Base-by-base conservation (phyloP, 805 yeast species). In the Tetrapisispora namnaoensis region DNA sequence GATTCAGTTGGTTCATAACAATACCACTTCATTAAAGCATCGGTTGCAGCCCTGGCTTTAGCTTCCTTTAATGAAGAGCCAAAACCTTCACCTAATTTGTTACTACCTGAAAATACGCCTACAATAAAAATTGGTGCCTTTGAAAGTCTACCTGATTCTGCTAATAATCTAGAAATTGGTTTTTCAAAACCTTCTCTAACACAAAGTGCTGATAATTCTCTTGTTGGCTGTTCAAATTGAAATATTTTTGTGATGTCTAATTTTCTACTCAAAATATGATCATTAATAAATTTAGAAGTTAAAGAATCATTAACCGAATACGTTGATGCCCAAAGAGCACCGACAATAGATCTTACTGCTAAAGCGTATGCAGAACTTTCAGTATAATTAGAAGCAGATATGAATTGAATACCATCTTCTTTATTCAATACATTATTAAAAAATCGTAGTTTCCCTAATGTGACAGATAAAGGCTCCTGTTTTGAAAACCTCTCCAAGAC, bases 31-130 rank as follows among this genome's bases (percentile, higher is more conserved):
- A 88, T 82, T 64, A 93, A 78, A 34, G 97, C 90, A 66, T 85
- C 84, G 34, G 89, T 95, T 47, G 89, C 86, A 35, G 96, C 93
- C 67, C 96, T 80, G 38, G 88, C 84, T 69, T 89, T 86, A 35
- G 97, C 96, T 69, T 93, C 98, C 55, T 77, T 79, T 59, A 93
- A 72, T 28, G 95, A 85, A 7, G 95, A 74, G 36, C 98, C 99
- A 62, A 85, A 88, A 39, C 96, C 96, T 68, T 93, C 97, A 46
- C 97, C 96, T 48, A 93, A 73, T 67, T 87, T 82, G 54, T 80
- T 79, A 14, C 74, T 73, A 35, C 96, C 98, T 50, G 85, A 75
- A 66, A 89, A 93, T 1, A 87, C 93, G 45, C 96, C 98, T 34
- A 91, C 95, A 14, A 91, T 84, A 57, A 79, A 93, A 37, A 89